A percentile compares a stretch with the other conserved stretches of the same genome.
These are phyloP conservation scores for Ambrosia hybrid DNA, from an alignment of 140 eudicot genomes.

Conservation along the genomic window DNA sequence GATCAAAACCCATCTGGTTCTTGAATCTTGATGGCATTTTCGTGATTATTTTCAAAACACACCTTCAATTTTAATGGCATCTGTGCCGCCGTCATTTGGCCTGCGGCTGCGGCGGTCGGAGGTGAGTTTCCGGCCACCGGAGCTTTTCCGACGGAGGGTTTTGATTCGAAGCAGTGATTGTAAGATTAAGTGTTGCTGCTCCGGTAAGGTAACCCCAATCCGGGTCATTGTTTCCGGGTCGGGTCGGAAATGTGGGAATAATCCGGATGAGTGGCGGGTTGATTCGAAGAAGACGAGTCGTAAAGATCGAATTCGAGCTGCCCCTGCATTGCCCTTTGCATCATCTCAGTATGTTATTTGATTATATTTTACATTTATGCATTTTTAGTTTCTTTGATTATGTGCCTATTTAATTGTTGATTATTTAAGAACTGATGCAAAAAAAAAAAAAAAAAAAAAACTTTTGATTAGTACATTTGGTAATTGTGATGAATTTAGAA, in stretches of 20 bases:
- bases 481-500: neutral
- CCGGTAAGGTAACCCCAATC: slow-evolving; percentile 39
- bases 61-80: slow-evolving; percentile 29
- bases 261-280: slow-evolving; percentile 46
- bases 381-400: neutral
- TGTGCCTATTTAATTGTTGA: neutral
- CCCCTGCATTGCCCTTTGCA: slow-evolving; percentile 74
- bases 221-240: slow-evolving; percentile 31
- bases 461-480: neutral
- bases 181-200: slow-evolving; percentile 44
- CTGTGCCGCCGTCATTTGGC: slow-evolving; percentile 48
- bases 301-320: slow-evolving; percentile 38
- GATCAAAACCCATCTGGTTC: neutral
- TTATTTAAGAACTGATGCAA: neutral
- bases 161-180: slow-evolving; percentile 22
- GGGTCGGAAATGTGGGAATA: slow-evolving; percentile 24
- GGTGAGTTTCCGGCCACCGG: slow-evolving; percentile 7
- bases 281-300: slow-evolving; percentile 39
- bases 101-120: slow-evolving; percentile 37
- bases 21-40: slow-evolving; percentile 34
- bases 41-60: slow-evolving; percentile 15
- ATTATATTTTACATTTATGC: neutral
- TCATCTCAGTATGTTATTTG: slow-evolving; percentile 53
- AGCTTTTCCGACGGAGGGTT: slow-evolving; percentile 31
- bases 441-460: no score